These are phyloP conservation scores for Francoa sonchifolia DNA, from an alignment of 441 rosid genomes.

Conservation along the genomic window DNA sequence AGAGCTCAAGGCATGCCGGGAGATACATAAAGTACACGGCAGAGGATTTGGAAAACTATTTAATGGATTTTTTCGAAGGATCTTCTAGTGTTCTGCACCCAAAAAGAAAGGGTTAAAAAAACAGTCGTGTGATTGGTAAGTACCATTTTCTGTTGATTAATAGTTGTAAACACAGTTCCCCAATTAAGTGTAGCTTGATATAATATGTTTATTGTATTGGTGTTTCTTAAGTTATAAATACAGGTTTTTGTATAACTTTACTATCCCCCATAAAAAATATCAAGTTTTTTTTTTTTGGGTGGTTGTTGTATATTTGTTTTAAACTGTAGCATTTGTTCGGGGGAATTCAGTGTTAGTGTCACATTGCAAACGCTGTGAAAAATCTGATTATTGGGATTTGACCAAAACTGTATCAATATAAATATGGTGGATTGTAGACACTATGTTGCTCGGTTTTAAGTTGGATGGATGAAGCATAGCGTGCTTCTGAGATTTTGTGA, in stretches of 20 bases:
- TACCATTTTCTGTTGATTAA: slow-evolving; percentile 7
- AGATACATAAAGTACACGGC: slow-evolving; percentile 88
- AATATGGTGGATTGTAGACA: too few species aligned
- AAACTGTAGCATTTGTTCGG: too few species aligned
- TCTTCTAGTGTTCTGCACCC: slow-evolving; percentile 56
- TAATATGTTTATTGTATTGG: slow-evolving; percentile 17
- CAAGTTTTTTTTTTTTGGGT: slow-evolving; percentile 17
- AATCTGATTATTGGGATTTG: too few species aligned
- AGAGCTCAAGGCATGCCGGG: slow-evolving; percentile 73
- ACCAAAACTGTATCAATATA: too few species aligned
- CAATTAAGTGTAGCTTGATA: slow-evolving; percentile 19
- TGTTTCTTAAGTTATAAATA: slow-evolving; percentile 27
- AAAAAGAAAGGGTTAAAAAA: slow-evolving; percentile 58
- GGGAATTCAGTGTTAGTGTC: too few species aligned
- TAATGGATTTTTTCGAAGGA: slow-evolving; percentile 84
- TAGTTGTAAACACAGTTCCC: slow-evolving; percentile 11
- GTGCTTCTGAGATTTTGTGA: too few species aligned
- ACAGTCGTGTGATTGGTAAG: slow-evolving; percentile 26
- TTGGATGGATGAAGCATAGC: too few species aligned
- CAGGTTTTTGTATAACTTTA: slow-evolving; percentile 23
- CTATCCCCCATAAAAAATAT: too few species aligned
- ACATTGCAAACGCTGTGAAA: too few species aligned
- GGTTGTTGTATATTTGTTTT: slow-evolving; percentile 33
- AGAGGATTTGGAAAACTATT: slow-evolving; percentile 75
- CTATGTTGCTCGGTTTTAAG: too few species aligned